Evolutionary conservation across 164 flowering plant species (phyloP).

Genomic region (Umbilicus rupestris): DNA sequence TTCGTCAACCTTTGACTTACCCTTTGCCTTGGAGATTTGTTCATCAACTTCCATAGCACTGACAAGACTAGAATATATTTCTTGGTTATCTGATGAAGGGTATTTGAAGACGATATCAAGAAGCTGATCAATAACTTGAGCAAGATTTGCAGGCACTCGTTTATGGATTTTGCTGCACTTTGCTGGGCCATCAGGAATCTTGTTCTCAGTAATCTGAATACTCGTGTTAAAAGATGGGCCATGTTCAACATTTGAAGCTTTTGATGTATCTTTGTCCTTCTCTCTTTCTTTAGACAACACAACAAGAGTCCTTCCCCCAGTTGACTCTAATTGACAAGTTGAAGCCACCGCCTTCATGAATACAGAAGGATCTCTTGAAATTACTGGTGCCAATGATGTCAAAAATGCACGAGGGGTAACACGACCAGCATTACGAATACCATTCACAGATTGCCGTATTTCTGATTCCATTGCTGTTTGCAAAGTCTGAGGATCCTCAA

Average conservation of each 20-base stretch:
- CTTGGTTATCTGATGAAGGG: constrained; percentile 29
- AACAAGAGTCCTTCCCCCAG: constrained; percentile 61
- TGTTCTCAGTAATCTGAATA: constrained; percentile 58
- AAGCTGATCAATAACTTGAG: constrained; percentile 79
- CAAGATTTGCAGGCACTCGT: constrained; percentile 62
- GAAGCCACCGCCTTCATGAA: constrained; percentile 80
- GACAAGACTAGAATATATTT: constrained; percentile 20
- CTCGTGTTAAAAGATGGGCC: constrained; percentile 49
- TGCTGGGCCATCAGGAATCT: constrained; percentile 47
- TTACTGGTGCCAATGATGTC: constrained; percentile 83
- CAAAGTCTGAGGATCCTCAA: constrained; percentile 94
- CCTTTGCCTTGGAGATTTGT: constrained; percentile 56
- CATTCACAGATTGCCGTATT: constrained; percentile 65
- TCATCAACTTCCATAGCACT: constrained; percentile 76
- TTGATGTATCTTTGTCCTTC: constrained; percentile 62
- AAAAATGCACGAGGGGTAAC: constrained; percentile 49
- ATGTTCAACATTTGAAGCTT: constrained; percentile 41
- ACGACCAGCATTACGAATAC: constrained; percentile 60
- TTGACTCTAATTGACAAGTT: constrained; percentile 77
- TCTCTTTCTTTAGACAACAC: constrained; percentile 68
- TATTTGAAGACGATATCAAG: constrained; percentile 60
- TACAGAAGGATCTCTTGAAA: constrained; percentile 73
- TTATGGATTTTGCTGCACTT: constrained; percentile 70
- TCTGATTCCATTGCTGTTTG: constrained; percentile 95
- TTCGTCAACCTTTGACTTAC: constrained; percentile 76